Conservation (phyloP, 306 rosid species). For the Castanospermum australe region DNA sequence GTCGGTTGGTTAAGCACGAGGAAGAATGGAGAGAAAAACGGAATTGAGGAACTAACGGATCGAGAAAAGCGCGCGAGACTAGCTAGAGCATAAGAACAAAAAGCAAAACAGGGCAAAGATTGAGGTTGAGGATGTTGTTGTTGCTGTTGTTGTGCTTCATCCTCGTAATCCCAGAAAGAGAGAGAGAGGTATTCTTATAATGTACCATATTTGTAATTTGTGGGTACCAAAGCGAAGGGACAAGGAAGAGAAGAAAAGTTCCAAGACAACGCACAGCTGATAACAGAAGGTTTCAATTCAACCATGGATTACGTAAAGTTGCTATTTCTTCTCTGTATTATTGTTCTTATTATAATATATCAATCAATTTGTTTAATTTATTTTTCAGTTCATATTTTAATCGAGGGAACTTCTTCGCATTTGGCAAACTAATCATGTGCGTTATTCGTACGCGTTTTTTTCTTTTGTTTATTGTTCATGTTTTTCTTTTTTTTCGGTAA, state of each 20-base stretch:
- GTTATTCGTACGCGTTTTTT: constrained; percentile 37
- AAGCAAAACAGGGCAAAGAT: constrained; percentile 1
- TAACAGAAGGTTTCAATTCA: constrained; percentile 36
- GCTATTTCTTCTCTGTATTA: neutral
- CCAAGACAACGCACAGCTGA: neutral
- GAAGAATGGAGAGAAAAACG: neutral
- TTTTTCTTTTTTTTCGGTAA: neutral
- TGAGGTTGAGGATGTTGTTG: neutral
- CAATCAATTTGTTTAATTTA: too few species aligned
- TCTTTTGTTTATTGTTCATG: too few species aligned
- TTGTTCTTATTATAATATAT: neutral
- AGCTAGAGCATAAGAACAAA: constrained; percentile 13
- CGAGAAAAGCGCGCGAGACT: neutral
- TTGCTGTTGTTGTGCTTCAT: neutral
- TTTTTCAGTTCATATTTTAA: neutral
- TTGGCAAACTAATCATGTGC: constrained; percentile 35
- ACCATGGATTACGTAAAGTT: constrained; percentile 37
- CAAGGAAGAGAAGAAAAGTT: neutral
- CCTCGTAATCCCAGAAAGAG: constrained; percentile 6
- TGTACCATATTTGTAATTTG: too few species aligned
- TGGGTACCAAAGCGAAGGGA: neutral
- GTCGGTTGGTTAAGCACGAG: neutral
- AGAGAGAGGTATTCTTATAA: too few species aligned
- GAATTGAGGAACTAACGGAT: neutral
- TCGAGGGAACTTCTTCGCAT: neutral